phyloP scores from a whole-genome alignment of 2,329 filamentous ascomycete species.

The Diplodia mutila region DNA sequence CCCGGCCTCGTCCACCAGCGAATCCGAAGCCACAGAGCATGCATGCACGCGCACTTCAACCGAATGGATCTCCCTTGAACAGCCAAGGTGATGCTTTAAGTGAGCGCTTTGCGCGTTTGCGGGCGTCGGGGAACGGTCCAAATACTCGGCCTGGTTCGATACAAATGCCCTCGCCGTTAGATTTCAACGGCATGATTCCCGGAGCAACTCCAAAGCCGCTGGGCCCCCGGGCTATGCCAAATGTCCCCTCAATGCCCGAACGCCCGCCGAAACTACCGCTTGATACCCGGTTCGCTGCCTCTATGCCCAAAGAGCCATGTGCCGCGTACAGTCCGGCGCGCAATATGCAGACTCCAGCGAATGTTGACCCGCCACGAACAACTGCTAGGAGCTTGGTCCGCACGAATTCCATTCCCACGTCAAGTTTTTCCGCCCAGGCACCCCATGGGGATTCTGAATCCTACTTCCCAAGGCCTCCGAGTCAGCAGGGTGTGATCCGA shows the following conservation, averaged over 20 bases:
- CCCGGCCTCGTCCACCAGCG: constrained; percentile 39
- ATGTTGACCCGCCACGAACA: constrained; percentile 67
- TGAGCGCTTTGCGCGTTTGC: constrained; percentile 45
- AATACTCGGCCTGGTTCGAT: constrained; percentile 33
- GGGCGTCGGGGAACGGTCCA: not conserved
- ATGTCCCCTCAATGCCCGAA: constrained; percentile 34
- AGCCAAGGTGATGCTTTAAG: constrained; percentile 36
- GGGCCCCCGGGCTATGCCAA: constrained; percentile 48
- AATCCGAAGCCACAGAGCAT: constrained; percentile 71
- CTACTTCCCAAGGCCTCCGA: constrained; percentile 44
- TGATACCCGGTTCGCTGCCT: constrained; percentile 56
- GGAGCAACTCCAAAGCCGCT: constrained; percentile 28
- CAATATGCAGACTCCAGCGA: constrained; percentile 68
- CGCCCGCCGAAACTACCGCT: constrained; percentile 54
- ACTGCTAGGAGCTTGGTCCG: constrained; percentile 67
- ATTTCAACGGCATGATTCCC: constrained; percentile 33
- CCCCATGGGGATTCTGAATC: constrained; percentile 44
- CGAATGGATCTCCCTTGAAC: constrained; percentile 6
- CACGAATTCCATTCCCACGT: constrained; percentile 57
- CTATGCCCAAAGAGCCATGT: constrained; percentile 71
- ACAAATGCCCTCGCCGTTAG: constrained; percentile 48
- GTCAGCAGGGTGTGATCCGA: constrained; percentile 30
- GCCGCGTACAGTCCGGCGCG: constrained; percentile 79
- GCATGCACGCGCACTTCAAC: constrained; percentile 42
- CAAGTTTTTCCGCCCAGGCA: constrained; percentile 42